Base-by-base conservation (phyloP, 345 rosid species). In the Sonneratia alba region DNA sequence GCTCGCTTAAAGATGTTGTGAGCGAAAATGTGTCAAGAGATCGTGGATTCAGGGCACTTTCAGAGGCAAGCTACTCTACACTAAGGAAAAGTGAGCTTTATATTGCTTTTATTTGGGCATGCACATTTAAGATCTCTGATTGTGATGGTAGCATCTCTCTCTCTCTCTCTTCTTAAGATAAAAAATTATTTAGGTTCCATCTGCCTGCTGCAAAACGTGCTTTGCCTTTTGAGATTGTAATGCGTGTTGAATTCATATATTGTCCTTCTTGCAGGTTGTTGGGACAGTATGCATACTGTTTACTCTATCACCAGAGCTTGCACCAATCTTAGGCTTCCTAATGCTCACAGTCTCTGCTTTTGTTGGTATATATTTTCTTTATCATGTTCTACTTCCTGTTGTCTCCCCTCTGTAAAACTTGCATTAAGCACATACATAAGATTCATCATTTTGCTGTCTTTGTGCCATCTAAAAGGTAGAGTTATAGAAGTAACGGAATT, bases 31-130 rank as follows among this genome's bases (percentile, higher is more conserved):
- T 87, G 78, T 90, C 97, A 32, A 85, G 98, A 77, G 98, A 91
- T 82, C 98, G 98, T 70, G 97, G 98, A 66, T 90, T 94, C 70
- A 90, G 98, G 79, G 98, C 98, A 49, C 84, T 91, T 88, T 90
- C 97, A 40, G 96, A 94, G 98, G 98, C 93, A 94, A 88, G 96
- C 83, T 75, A 86, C 83, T 88, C 86, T 86, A 82, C 87, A 70
- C 75, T 81, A 71, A 72, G 70, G 71, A 84, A 82, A 88, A 75
- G 86, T 87, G 91, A 86, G 88, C 87, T 86, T 71, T 84, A 76
- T 78, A 76, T 76, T 71, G 71, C 83, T 61, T 42, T 76, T 69
- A 79, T 45, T 68, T 66, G 77, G 78, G 76, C 70, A 66, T 76
- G 71, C 74, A 68, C 71, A 67, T 8, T 48, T 42, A 27, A 13